Base-by-base conservation (phyloP, 768 basidiomycete species). In the Auricularia auricula-judae region DNA sequence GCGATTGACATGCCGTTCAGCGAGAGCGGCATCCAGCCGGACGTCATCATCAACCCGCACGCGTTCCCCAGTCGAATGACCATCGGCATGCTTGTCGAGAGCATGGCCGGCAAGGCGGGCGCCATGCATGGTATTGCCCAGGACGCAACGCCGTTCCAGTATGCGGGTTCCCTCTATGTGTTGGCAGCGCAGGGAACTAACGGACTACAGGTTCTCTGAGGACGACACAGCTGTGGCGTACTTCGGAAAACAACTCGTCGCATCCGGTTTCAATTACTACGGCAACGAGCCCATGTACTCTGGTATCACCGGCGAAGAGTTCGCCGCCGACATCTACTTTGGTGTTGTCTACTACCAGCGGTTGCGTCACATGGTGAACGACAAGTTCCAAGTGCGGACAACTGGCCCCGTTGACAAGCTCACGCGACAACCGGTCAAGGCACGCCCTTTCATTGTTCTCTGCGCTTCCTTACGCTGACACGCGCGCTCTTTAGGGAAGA, bases 251-350 rank as follows among this genome's bases (percentile, higher is more conserved):
- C 97, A 99, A 72, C 86, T 99, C 21, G 78, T 86, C 51, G 89
- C 91, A 23, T 86, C 97, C 14, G 97, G 97, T 7, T 99, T 98
- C 81, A 98, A 98, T 75, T 99, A 98, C 75, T 91, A 96, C 73
- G 97, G 97, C 14, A 98, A 97, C 76, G 97, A 99, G 74, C 95
- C 97, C 4, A 99, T 99, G 97, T 99, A 99, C 75, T 98, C 96
- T 64, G 97, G 97, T 29, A 97, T 99, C 73, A 98, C 97, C 5
- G 97, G 97, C 16, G 85, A 98, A 76, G 97, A 99, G 77, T 99
- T 99, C 75, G 88, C 91, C 51, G 97, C 97, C 5, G 97, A 99
- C 74, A 99, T 99, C 71, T 99, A 98, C 76, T 84, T 98, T 68
- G 97, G 97, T 21, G 88, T 98, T 44, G 96, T 99, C 64, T 99